These are phyloP conservation scores for Euphorbia lathyris DNA, from an alignment of 345 rosid genomes.

Conservation along the genomic window DNA sequence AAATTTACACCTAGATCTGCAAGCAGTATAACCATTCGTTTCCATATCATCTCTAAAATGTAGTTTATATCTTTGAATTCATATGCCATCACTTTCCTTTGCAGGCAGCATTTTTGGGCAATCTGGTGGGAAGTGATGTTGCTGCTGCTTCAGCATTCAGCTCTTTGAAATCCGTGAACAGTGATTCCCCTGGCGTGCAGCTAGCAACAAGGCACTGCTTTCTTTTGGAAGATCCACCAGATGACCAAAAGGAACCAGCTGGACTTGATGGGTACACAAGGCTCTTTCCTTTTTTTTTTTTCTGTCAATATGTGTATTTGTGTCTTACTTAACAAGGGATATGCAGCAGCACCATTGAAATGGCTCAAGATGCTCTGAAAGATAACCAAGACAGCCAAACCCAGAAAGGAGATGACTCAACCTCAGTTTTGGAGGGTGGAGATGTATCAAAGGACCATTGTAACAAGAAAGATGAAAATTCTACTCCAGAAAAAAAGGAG, in stretches of 20 bases:
- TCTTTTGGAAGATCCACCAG: conserved; percentile 88
- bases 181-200: conserved; percentile 56
- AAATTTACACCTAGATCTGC: neutral
- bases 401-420: conserved; percentile 30
- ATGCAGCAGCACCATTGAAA: conserved; percentile 47
- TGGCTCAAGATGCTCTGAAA: conserved; percentile 33
- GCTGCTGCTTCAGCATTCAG: conserved; percentile 68
- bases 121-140: conserved; percentile 58
- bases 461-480: conserved; percentile 35
- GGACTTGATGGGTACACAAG: conserved; percentile 52
- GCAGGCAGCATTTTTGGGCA: conserved; percentile 75
- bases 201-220: conserved; percentile 86
- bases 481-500: conserved; percentile 45
- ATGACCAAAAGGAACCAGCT: conserved; percentile 45
- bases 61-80: neutral
- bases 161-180: conserved; percentile 60
- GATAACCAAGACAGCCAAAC: conserved; percentile 36
- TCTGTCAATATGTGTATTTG: conserved; percentile 18
- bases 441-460: conserved; percentile 28
- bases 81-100: conserved; percentile 12
- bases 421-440: conserved; percentile 30
- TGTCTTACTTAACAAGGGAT: conserved; percentile 34
- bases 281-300: conserved; percentile 2
- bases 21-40: neutral
- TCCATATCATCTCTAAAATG: conserved; percentile 1